Base-by-base conservation (phyloP, 2,329 filamentous ascomycete genomes). In the Paradendryphiella salina region DNA sequence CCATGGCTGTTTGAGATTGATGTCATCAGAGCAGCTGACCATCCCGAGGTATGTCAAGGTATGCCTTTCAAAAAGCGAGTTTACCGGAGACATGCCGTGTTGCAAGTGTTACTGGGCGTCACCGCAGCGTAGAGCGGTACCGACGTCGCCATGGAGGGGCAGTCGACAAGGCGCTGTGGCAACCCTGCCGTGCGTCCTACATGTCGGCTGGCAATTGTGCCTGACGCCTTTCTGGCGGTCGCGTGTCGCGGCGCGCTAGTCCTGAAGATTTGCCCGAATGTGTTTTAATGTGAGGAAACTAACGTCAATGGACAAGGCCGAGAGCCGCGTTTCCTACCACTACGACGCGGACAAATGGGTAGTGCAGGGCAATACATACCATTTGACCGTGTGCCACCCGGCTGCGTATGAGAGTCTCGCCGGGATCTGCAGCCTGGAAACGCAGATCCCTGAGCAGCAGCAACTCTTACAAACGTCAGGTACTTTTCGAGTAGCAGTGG, bases 181-280 rank as follows among this genome's bases (percentile, higher is more conserved):
- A 11, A 38, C 29, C 35, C 40, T 46, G 45, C 40, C 32, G 18
- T 37, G 34, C 38, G 26, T 14, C 26, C 18, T 23, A 13, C 40
- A 23, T 21, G 46, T 43, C 49, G 50, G 54, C 40, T 53, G 35
- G 53, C 45, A 43, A 32, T 40, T 56, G 56, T 60, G 56, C 56
- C 56, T 63, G 59, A 61, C 56, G 57, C 61, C 52, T 61, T 61
- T 54, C 40, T 57, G 51, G 56, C 55, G 50, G 61, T 56, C 60
- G 53, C 60, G 39, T 40, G 46, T 54, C 49, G 52, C 46, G 57
- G 53, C 46, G 55, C 59, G 54, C 63, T 65, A 63, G 44, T 42
- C 45, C 39, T 32, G 20, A 40, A 28, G 29, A 44, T 44, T 35
- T 34, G 14, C 39, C 39, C 39, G 5, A 35, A 44, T 31, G 33